Conservation (phyloP, 345 rosid genomes). For the Bruguiera parviflora region DNA sequence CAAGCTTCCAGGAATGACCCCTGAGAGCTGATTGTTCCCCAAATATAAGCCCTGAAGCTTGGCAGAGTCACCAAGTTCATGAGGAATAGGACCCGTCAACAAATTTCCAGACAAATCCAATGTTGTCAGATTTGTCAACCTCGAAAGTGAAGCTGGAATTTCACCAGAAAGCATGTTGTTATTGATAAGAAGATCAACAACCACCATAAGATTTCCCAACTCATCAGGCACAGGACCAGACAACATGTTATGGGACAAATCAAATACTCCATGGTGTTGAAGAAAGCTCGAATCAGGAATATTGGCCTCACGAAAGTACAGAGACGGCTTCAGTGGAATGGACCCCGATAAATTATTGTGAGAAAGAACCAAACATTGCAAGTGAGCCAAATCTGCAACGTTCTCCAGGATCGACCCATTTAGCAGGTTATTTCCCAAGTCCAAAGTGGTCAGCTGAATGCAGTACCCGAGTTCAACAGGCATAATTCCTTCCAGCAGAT, state of each 20-base stretch:
- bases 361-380: conserved; percentile 84
- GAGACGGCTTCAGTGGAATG: conserved; percentile 57
- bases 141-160: conserved; percentile 70
- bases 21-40: conserved; percentile 65
- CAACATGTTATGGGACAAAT: conserved; percentile 46
- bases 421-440: conserved; percentile 72
- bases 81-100: conserved; percentile 62
- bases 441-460: conserved; percentile 60
- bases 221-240: conserved; percentile 70
- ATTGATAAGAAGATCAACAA: conserved; percentile 62
- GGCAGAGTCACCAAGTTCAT: conserved; percentile 48
- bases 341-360: conserved; percentile 67
- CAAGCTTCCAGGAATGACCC: conserved; percentile 65
- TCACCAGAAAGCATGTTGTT: conserved; percentile 66
- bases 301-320: conserved; percentile 55
- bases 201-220: conserved; percentile 60
- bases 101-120: conserved; percentile 72
- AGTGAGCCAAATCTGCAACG: conserved; percentile 53
- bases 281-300: conserved; percentile 75
- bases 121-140: conserved; percentile 57
- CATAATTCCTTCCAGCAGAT: conserved; percentile 55
- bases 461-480: conserved; percentile 70
- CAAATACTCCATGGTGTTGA: conserved; percentile 78
- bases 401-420: conserved; percentile 60
- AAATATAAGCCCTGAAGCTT: conserved; percentile 82